A percentile compares a stretch with the other conserved stretches of the same genome.
Evolutionary conservation across 2,329 filamentous ascomycete species (phyloP).

Genomic region (Cladosporium colombiae): DNA sequence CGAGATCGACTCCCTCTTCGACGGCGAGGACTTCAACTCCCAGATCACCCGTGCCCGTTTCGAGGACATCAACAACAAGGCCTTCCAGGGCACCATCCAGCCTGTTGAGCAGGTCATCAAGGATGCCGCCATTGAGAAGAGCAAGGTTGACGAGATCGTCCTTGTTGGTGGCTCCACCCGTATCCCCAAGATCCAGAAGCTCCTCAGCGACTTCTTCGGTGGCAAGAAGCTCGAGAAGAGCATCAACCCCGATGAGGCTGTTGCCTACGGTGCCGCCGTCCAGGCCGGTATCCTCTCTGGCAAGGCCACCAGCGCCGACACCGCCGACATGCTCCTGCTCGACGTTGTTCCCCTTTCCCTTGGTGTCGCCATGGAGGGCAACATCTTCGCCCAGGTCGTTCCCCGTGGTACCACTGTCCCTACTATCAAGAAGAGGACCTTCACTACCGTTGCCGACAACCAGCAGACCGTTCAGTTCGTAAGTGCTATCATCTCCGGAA

Average conservation of each 20-base stretch:
- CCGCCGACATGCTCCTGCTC: conserved; percentile 88
- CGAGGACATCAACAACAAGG: conserved; percentile 96
- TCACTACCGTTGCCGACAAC: conserved; percentile 76
- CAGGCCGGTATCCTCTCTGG: conserved; percentile 98
- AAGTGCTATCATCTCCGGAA: not conserved
- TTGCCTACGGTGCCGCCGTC: conserved; percentile 97
- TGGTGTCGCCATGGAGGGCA: conserved; percentile 99
- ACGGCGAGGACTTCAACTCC: conserved; percentile 96
- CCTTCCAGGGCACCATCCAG: conserved; percentile 89
- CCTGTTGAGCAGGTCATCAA: conserved; percentile 96
- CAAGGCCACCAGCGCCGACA: conserved; percentile 95
- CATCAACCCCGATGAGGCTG: conserved; percentile 99
- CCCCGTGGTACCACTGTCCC: conserved; percentile 52
- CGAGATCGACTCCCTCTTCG: conserved; percentile 98
- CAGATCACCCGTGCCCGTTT: conserved; percentile 98
- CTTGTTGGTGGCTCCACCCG: conserved; percentile 98
- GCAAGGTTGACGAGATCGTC: conserved; percentile 94
- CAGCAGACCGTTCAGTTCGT: conserved; percentile 80
- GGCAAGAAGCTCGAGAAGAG: conserved; percentile 99
- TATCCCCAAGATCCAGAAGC: conserved; percentile 97
- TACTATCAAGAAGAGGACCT: conserved; percentile 52
- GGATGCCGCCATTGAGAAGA: conserved; percentile 86
- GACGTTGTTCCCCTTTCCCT: conserved; percentile 96
- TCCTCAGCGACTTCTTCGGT: conserved; percentile 97
- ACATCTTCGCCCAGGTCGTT: conserved; percentile 96